A percentile compares a stretch with the other conserved stretches of the same genome.
Evolutionary conservation across 2,329 filamentous ascomycete genomes (phyloP).

Genomic region (Ceratocystis smalleyi): DNA sequence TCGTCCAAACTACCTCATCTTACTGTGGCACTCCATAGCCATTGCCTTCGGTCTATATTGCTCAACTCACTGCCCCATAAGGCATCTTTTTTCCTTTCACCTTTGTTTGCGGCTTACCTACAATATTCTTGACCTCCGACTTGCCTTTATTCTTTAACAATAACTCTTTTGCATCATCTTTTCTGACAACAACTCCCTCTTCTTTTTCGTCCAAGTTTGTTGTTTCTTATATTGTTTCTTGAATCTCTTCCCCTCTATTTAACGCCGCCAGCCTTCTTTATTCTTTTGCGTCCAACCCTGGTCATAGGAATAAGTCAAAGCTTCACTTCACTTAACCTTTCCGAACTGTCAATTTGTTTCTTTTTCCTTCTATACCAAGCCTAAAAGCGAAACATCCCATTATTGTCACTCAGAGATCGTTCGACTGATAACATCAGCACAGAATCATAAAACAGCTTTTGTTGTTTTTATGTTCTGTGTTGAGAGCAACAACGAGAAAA

Average conservation of each 20-base stretch:
- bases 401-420: background rate
- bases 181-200: background rate
- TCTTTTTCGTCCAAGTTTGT: background rate
- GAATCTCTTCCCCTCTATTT: background rate
- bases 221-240: background rate
- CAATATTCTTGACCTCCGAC: background rate
- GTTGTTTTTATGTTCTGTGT: constrained; percentile 5
- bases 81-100: background rate
- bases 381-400: background rate
- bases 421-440: background rate
- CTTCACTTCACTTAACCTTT: background rate
- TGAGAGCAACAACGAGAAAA: background rate
- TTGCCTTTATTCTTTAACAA: constrained; percentile 1
- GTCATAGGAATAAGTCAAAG: constrained; percentile 7
- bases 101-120: background rate
- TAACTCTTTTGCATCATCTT: background rate
- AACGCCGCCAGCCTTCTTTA: background rate
- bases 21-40: constrained; percentile 2
- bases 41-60: constrained; percentile 7
- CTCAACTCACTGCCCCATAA: constrained; percentile 6
- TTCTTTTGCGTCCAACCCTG: background rate
- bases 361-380: constrained; percentile 1
- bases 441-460: constrained; percentile 1
- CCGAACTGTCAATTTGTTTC: background rate
- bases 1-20: constrained; percentile 8